Base-by-base conservation (phyloP, 805 yeast genomes). In the Nematodospora valgi region DNA sequence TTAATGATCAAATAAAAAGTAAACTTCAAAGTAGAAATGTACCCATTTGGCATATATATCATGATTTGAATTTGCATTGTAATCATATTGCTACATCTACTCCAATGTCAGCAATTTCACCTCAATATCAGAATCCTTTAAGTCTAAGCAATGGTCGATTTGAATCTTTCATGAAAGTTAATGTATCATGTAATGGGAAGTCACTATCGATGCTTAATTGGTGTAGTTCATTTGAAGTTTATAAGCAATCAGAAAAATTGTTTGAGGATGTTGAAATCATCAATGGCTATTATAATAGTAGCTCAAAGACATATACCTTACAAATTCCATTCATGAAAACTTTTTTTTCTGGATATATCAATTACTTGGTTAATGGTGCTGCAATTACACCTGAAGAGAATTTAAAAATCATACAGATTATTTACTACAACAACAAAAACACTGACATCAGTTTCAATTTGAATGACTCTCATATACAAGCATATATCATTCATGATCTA, bases 281-380 rank as follows among this genome's bases (percentile, higher is more conserved):
- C 13, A 64, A 62, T 39, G 72, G 69, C 0, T 63, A 56, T 35
- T 37, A 32, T 6, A 41, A 46, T 21, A 37, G 41, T 2, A 38
- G 40, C 8, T 30, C 18, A 7, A 39, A 49, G 5, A 34, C 38
- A 12, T 56, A 45, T 33, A 52, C 53, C 6, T 46, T 64, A 12
- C 54, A 56, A 19, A 42, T 63, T 11, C 72, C 73, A 4, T 62
- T 67, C 32, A 44, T 64, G 46, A 59, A 49, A 37, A 50, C 47
- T 15, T 68, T 67, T 42, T 61, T 69, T 60, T 47, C 58, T 1
- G 72, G 73, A 0, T 62, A 56, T 40, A 45, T 68, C 15, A 46
- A 62, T 10, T 64, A 50, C 35, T 44, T 64, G 29, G 40, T 49
- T 31, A 62, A 63, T 44, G 72, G 72, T 4, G 41, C 40, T 5